Evolutionary conservation across 2,329 filamentous ascomycete species (phyloP).

Genomic region (Microascus cirrosus): DNA sequence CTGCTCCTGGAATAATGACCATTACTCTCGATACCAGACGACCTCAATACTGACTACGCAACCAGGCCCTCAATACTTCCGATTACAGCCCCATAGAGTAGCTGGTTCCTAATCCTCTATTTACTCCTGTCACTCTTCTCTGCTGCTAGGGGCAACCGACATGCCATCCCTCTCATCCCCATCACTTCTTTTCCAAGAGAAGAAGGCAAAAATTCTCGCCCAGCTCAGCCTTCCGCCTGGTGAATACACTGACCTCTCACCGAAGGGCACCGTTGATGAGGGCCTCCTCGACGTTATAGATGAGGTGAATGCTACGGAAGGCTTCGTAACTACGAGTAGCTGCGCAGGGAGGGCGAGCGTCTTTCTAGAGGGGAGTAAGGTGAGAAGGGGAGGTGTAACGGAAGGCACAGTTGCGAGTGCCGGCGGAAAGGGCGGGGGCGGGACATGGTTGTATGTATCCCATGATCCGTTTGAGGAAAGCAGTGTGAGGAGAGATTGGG

Average conservation of each 20-base stretch:
- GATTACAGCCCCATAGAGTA: no score
- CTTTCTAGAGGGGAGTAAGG: conserved; percentile 68
- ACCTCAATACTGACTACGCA: no score
- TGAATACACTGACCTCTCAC: conserved; percentile 73
- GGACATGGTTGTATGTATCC: conserved; percentile 78
- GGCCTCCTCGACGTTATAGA: conserved; percentile 68
- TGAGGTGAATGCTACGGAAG: conserved; percentile 63
- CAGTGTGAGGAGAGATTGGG: conserved; percentile 11
- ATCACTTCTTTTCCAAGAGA: conserved; percentile 44
- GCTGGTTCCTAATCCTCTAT: not conserved
- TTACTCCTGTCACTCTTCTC: not conserved
- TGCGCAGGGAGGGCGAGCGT: conserved; percentile 82
- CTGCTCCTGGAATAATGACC: no score
- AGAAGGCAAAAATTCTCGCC: conserved; percentile 63
- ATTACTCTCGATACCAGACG: no score
- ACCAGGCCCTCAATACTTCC: no score
- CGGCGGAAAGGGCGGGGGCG: conserved; percentile 77
- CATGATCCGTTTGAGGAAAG: conserved; percentile 54
- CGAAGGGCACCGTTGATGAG: conserved; percentile 77
- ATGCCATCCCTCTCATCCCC: conserved; percentile 12
- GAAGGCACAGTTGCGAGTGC: conserved; percentile 39
- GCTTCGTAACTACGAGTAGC: conserved; percentile 84
- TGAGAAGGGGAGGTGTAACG: conserved; percentile 9
- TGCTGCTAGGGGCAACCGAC: not conserved
- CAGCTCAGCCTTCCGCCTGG: conserved; percentile 57